Conservation (phyloP, 306 rosid species). For the Cicer chorassanicum region DNA sequence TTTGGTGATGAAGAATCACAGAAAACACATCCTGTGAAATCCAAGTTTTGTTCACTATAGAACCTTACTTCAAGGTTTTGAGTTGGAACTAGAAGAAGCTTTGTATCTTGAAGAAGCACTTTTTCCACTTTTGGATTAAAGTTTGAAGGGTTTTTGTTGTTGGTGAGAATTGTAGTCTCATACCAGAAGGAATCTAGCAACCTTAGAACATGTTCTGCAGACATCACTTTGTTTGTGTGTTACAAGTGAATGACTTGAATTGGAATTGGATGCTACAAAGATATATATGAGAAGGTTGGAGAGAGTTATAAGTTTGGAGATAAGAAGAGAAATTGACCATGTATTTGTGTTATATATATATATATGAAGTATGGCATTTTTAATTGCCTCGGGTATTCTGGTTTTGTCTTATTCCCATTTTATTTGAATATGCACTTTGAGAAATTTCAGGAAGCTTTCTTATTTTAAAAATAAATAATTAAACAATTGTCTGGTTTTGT, state of each 20-base stretch:
- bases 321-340: conserved; percentile 36
- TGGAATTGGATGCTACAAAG: conserved; percentile 12
- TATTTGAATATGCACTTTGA: conserved; percentile 47
- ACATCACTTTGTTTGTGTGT: conserved; percentile 46
- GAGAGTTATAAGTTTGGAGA: conserved; percentile 23
- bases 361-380: conserved; percentile 8
- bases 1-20: conserved; percentile 49
- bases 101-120: conserved; percentile 36
- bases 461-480: no score
- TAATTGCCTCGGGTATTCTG: conserved; percentile 23
- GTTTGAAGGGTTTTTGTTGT: conserved; percentile 43
- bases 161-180: conserved; percentile 48
- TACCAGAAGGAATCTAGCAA: conserved; percentile 74
- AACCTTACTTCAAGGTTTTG: conserved; percentile 53
- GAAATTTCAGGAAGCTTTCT: conserved; percentile 43
- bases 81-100: not conserved
- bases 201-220: conserved; percentile 62
- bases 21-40: conserved; percentile 35
- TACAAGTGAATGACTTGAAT: conserved; percentile 32
- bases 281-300: conserved; percentile 12
- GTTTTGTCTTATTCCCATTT: conserved; percentile 35
- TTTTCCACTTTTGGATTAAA: conserved; percentile 10
- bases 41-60: conserved; percentile 54
- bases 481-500: not conserved
- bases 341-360: conserved; percentile 1